phyloP scores from a whole-genome alignment of 2,329 filamentous ascomycete genomes.

The Penicillium sumatraense region DNA sequence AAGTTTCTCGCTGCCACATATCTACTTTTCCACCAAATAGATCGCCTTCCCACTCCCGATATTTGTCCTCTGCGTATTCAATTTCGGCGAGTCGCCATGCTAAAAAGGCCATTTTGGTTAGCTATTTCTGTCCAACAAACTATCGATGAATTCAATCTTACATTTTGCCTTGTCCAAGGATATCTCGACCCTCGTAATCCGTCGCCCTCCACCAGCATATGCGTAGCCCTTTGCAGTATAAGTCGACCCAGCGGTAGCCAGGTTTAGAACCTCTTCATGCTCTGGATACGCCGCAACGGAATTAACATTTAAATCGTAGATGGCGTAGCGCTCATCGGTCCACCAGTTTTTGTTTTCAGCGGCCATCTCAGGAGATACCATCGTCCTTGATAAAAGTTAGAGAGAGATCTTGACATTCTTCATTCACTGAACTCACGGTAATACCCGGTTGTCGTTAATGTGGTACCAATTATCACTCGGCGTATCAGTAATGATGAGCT shows the following conservation, averaged over 20 bases:
- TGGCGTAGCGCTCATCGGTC: conserved; percentile 88
- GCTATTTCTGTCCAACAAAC: conserved; percentile 12
- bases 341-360: conserved; percentile 76
- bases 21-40: conserved; percentile 79
- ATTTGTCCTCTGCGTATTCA: conserved; percentile 83
- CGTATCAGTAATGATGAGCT: conserved; percentile 73
- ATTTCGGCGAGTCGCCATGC: conserved; percentile 78
- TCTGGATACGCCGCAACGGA: conserved; percentile 79
- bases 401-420: neutral
- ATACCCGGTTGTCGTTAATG: conserved; percentile 87
- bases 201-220: conserved; percentile 83
- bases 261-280: conserved; percentile 70
- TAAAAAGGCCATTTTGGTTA: conserved; percentile 14
- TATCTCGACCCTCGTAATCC: conserved; percentile 80
- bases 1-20: conserved; percentile 78
- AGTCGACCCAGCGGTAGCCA: conserved; percentile 53
- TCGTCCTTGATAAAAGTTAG: conserved; percentile 58
- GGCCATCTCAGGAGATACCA: conserved; percentile 79
- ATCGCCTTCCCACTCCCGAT: conserved; percentile 66
- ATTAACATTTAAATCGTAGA: conserved; percentile 89
- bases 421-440: conserved; percentile 59
- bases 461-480: conserved; percentile 96
- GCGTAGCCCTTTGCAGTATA: conserved; percentile 81
- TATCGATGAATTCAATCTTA: conserved; percentile 20
- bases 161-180: conserved; percentile 79